Percentiles rank a stretch among this genome's conserved stretches.
Conservation (phyloP, 2,329 filamentous ascomycete genomes). For the Penicillium sp. region DNA sequence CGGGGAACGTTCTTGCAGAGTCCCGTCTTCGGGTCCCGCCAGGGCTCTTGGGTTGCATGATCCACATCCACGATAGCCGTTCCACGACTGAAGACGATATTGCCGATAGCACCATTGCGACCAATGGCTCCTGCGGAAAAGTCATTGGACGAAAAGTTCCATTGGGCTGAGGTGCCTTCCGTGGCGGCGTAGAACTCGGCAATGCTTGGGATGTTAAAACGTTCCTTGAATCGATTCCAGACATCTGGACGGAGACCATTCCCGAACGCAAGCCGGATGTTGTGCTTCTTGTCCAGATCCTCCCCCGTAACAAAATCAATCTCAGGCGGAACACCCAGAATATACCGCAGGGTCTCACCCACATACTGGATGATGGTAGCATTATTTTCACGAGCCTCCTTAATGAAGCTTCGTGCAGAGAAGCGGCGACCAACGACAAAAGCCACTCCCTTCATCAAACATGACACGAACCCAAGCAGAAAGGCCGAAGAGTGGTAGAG, state of each 20-base stretch:
- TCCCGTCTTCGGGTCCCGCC: slow-evolving; percentile 65
- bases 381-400: slow-evolving; percentile 65
- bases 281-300: slow-evolving; percentile 68
- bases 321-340: slow-evolving; percentile 64
- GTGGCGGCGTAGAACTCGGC: slow-evolving; percentile 80
- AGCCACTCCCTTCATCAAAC: slow-evolving; percentile 61
- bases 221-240: slow-evolving; percentile 77
- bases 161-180: slow-evolving; percentile 66
- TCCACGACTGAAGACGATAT: slow-evolving; percentile 51
- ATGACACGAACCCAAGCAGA: slow-evolving; percentile 64
- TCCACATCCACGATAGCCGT: slow-evolving; percentile 67
- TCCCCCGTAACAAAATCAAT: slow-evolving; percentile 63
- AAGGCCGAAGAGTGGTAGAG: slow-evolving; percentile 80
- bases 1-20: slow-evolving; percentile 60
- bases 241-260: slow-evolving; percentile 84
- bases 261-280: slow-evolving; percentile 71
- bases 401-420: slow-evolving; percentile 73
- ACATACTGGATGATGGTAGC: slow-evolving; percentile 84
- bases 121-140: slow-evolving; percentile 76
- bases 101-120: slow-evolving; percentile 62
- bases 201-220: slow-evolving; percentile 71
- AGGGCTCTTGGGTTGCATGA: slow-evolving; percentile 64
- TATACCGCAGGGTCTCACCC: slow-evolving; percentile 80
- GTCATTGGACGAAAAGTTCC: slow-evolving; percentile 71
- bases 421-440: slow-evolving; percentile 74